Conservation (phyloP, 441 rosid genomes). For the Gossypium davidsonii region DNA sequence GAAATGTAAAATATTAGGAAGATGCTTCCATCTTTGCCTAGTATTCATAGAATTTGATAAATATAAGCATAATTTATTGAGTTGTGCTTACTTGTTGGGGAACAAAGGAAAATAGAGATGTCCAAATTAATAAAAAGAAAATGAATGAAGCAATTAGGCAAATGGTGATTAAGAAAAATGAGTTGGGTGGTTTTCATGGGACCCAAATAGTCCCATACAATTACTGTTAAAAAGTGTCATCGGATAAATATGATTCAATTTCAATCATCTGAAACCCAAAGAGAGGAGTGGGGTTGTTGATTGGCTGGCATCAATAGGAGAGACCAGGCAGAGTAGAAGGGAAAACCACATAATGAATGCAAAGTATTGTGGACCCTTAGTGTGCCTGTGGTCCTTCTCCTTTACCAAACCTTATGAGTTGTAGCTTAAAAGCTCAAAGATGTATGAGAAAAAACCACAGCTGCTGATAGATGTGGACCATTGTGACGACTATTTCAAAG, state of each 20-base stretch:
- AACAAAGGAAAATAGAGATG: conserved; percentile 3
- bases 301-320: conserved; percentile 23
- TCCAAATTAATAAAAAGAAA: background rate
- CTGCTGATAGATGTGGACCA: background rate
- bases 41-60: background rate
- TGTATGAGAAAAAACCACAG: background rate
- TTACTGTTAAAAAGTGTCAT: too few species aligned
- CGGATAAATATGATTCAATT: too few species aligned
- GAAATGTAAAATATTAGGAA: background rate
- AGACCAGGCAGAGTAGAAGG: background rate
- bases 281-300: background rate
- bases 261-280: too few species aligned
- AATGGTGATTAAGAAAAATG: conserved; percentile 10
- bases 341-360: conserved; percentile 8
- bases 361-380: background rate
- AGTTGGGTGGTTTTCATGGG: conserved; percentile 20
- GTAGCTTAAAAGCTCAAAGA: background rate
- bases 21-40: background rate
- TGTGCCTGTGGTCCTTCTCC: background rate
- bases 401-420: background rate
- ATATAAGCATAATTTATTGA: background rate
- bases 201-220: conserved; percentile 10
- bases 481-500: background rate
- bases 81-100: conserved; percentile 13
- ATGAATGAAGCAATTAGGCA: background rate